These are phyloP conservation scores for Carnegiea gigantea DNA, from an alignment of 179 eudicot species.

Conservation along the genomic window DNA sequence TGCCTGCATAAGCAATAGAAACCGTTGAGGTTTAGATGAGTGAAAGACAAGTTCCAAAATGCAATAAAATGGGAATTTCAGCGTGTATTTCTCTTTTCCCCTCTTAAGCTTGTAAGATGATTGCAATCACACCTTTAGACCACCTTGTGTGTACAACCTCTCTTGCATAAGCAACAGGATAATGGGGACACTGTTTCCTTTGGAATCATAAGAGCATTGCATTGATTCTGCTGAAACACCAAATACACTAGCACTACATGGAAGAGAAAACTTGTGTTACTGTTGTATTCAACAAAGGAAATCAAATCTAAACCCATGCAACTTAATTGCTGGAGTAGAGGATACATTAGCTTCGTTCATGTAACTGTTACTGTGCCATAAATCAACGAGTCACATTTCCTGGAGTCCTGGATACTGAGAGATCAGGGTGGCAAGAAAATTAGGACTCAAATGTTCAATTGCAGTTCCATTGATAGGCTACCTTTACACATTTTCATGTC, in stretches of 20 bases:
- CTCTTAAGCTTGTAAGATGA: not conserved
- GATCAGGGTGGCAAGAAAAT: too few species aligned
- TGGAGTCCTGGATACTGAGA: too few species aligned
- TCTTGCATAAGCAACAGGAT: conserved; percentile 88
- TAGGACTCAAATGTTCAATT: not conserved
- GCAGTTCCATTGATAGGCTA: not conserved
- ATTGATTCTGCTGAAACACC: conserved; percentile 96
- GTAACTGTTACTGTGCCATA: too few species aligned
- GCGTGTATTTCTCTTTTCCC: not conserved
- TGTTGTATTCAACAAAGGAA: not conserved
- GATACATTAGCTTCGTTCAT: too few species aligned
- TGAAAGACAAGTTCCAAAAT: not conserved
- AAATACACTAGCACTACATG: conserved; percentile 75
- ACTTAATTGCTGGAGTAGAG: too few species aligned
- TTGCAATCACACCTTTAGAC: conserved; percentile 60
- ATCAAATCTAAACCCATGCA: not conserved
- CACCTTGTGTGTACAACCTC: conserved; percentile 67
- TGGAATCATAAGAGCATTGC: conserved; percentile 83
- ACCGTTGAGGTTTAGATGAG: not conserved
- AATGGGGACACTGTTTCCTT: conserved; percentile 91
- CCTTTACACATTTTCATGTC: not conserved
- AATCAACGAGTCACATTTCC: too few species aligned
- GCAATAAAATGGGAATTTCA: not conserved
- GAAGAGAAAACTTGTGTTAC: not conserved
- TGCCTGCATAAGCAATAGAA: conserved; percentile 40